A percentile compares a stretch with the other conserved stretches of the same genome.
Evolutionary conservation across 2,329 filamentous ascomycete genomes (phyloP).

Genomic region (Purpureocillium takamizusanense): DNA sequence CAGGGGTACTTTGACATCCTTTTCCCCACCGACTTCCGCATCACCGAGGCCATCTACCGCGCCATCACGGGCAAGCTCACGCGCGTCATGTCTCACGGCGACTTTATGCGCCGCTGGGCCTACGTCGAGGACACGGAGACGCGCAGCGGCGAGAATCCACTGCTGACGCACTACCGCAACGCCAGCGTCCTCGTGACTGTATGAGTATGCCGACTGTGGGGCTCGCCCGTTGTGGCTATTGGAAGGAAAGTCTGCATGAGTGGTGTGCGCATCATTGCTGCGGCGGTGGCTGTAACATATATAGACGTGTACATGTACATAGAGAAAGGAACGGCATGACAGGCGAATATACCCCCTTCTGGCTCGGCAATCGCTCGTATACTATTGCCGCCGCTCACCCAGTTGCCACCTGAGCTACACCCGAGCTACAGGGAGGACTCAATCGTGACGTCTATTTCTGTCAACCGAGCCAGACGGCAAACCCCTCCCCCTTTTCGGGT

Average conservation of each 20-base stretch:
- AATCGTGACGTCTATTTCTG: too few relatives aligned
- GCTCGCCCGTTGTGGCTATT: too few relatives aligned
- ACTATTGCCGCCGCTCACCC: not conserved
- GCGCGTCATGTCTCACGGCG: conserved; percentile 74
- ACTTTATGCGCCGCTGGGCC: conserved; percentile 86
- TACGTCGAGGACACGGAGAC: conserved; percentile 85
- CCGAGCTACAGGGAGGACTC: too few relatives aligned
- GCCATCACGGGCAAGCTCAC: conserved; percentile 90
- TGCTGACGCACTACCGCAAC: conserved; percentile 91
- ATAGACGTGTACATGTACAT: too few relatives aligned
- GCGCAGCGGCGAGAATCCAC: conserved; percentile 82
- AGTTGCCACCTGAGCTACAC: too few relatives aligned
- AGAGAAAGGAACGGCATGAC: too few relatives aligned
- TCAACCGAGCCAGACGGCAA: too few relatives aligned
- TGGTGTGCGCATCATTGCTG: too few relatives aligned
- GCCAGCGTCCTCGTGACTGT: conserved; percentile 86
- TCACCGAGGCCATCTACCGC: conserved; percentile 86
- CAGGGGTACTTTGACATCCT: conserved; percentile 99
- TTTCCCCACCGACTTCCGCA: conserved; percentile 90
- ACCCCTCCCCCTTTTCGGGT: too few relatives aligned
- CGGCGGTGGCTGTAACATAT: too few relatives aligned
- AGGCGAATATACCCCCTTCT: too few relatives aligned
- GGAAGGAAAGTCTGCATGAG: too few relatives aligned
- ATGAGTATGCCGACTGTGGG: conserved; percentile 25
- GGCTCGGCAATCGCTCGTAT: not conserved